Evolutionary conservation across 164 flowering plant genomes (phyloP).

Genomic region (Tetracentron sinense): DNA sequence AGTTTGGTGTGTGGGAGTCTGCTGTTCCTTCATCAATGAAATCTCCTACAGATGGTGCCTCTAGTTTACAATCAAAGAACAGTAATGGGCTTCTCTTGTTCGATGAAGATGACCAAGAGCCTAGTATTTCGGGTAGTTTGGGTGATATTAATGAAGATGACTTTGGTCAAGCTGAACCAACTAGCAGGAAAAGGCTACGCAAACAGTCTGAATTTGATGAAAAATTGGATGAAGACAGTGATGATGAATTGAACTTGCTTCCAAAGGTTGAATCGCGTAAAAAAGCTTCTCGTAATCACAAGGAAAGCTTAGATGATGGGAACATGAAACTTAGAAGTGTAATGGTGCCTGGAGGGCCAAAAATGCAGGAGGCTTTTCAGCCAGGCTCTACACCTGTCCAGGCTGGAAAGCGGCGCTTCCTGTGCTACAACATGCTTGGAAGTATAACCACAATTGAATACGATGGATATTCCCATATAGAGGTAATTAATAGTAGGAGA

Average conservation of each 20-base stretch:
- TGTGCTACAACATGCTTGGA: slow-evolving; percentile 97
- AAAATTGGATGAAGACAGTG: slow-evolving; percentile 40
- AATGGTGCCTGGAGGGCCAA: slow-evolving; percentile 25
- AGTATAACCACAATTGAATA: slow-evolving; percentile 71
- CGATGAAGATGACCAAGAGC: slow-evolving; percentile 69
- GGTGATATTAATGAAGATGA: slow-evolving; percentile 75
- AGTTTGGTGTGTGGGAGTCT: slow-evolving; percentile 90
- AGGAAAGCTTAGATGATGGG: slow-evolving; percentile 29
- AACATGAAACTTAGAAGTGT: slow-evolving; percentile 29
- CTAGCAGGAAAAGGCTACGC: slow-evolving; percentile 60
- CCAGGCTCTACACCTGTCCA: slow-evolving; percentile 83
- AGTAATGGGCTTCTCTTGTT: slow-evolving; percentile 60
- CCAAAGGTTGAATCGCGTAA: slow-evolving; percentile 46
- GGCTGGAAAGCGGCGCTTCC: slow-evolving; percentile 69
- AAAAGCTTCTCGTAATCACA: slow-evolving; percentile 31
- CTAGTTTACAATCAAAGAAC: slow-evolving; percentile 41
- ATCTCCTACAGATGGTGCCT: slow-evolving; percentile 82
- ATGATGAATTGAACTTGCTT: slow-evolving; percentile 32
- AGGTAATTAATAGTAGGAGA: slow-evolving; percentile 40
- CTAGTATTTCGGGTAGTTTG: slow-evolving; percentile 54
- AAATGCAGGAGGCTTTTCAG: slow-evolving; percentile 88
- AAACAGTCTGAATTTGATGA: slow-evolving; percentile 44
- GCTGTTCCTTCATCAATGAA: slow-evolving; percentile 83
- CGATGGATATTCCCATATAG: slow-evolving; percentile 86
- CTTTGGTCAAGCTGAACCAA: slow-evolving; percentile 52